phyloP scores from a whole-genome alignment of 78 protist genomes.

The Cyanophora paradoxa region DNA sequence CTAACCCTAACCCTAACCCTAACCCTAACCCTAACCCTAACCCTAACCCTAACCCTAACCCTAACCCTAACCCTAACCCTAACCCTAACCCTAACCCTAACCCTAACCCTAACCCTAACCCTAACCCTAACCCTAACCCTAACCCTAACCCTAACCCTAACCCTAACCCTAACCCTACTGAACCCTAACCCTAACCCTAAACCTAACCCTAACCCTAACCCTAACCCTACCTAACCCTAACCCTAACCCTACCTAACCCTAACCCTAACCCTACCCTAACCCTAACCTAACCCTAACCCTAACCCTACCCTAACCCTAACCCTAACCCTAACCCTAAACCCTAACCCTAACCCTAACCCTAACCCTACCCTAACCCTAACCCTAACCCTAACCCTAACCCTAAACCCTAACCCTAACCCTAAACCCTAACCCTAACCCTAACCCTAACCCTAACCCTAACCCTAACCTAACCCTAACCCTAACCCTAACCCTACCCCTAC shows the following conservation, averaged over 20 bases:
- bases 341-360: no score
- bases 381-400: no score
- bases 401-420: no score
- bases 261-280: no score
- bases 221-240: slow-evolving; percentile 30
- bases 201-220: slow-evolving; percentile 29
- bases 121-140: slow-evolving; percentile 26
- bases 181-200: slow-evolving; percentile 29
- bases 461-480: no score
- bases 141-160: slow-evolving; percentile 25
- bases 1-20: slow-evolving; percentile 32
- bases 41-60: slow-evolving; percentile 31
- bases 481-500: no score
- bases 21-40: slow-evolving; percentile 30
- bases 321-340: slow-evolving; percentile 31
- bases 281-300: slow-evolving; percentile 31
- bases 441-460: no score
- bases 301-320: no score
- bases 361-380: no score
- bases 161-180: slow-evolving; percentile 29
- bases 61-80: slow-evolving; percentile 31
- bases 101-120: slow-evolving; percentile 29
- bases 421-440: no score
- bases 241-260: slow-evolving; percentile 29
- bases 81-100: slow-evolving; percentile 30